Conservation (phyloP, 768 basidiomycete genomes). For the Albatrellus ellisii region DNA sequence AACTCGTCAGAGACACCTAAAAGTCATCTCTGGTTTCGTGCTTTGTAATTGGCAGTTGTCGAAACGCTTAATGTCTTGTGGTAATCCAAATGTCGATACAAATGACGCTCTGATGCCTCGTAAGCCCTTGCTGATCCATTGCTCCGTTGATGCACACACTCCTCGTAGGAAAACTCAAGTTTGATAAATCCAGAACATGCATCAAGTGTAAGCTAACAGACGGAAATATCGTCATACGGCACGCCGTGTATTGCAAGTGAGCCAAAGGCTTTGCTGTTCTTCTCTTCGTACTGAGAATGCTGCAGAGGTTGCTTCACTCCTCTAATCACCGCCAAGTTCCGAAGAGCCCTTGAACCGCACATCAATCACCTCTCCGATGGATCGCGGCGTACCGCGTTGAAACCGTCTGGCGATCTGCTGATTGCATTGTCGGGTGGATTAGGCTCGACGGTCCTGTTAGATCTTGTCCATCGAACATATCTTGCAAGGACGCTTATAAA, state of each 20-base stretch:
- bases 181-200: constrained; percentile 52
- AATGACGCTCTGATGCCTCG: constrained; percentile 53
- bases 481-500: constrained; percentile 23
- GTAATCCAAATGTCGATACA: constrained; percentile 43
- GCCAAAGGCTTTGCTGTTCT: constrained; percentile 13
- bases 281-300: background rate
- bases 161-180: constrained; percentile 44
- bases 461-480: constrained; percentile 51
- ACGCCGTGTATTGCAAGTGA: constrained; percentile 80
- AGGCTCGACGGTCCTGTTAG: constrained; percentile 59
- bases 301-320: constrained; percentile 54
- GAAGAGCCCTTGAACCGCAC: constrained; percentile 46
- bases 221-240: constrained; percentile 63
- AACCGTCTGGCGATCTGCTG: constrained; percentile 54
- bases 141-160: background rate
- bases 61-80: constrained; percentile 35
- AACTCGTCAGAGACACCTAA: too few relatives aligned
- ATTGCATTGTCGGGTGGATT: constrained; percentile 72
- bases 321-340: constrained; percentile 49
- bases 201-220: constrained; percentile 57
- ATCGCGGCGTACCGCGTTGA: constrained; percentile 43
- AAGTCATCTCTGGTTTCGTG: too few relatives aligned
- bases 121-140: constrained; percentile 23
- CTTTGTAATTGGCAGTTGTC: too few relatives aligned
- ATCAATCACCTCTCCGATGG: constrained; percentile 45